Base-by-base conservation (phyloP, 2,329 filamentous ascomycete genomes). In the Aspergillus puulaauensis region DNA sequence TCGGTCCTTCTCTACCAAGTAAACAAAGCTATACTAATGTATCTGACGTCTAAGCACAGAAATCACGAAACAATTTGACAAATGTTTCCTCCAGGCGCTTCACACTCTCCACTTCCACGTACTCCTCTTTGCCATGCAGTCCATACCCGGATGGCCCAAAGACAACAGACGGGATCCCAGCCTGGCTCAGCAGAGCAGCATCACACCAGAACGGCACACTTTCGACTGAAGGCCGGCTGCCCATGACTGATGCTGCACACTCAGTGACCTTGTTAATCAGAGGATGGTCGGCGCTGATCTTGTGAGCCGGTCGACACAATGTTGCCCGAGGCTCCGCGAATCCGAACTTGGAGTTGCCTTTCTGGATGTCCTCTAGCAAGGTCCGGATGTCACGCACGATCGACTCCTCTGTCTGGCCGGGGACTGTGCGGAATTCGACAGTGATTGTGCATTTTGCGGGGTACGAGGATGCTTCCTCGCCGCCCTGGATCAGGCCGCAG, bases 401-500 rank as follows among this genome's bases (percentile, higher is more conserved):
- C 0, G 63, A 62, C 4, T 76, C 66, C 0, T 68, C 57, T 0
- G 76, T 78, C 63, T 83, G 79, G 3, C 71, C 73, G 2, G 77
- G 68, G 0, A 84, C 62, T 0, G 80, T 83, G 7, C 82, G 77
- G 6, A 79, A 74, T 58, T 84, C 82, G 1, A 83, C 51, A 0
- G 75, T 76, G 17, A 84, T 69, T 0, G 72, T 80, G 66, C 81
- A 83, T n/a, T 69, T 68, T 0, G 73, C 77, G 0, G 81, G 80
- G 51, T 84, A 84, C 0, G 79, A 82, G 0, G 81, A 81, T 0
- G 73, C 69, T 51, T 84, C 82, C 54, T 83, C 79, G 0, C 82
- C 81, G 1, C 82, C 81, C 12, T 72, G 73, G 44, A 83, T 79
- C 6, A 80, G 59, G 0, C 78, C 78, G 4, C 78, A 80, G 47